Conservation (phyloP, 257 asterid species). For the Catharanthus roseus region DNA sequence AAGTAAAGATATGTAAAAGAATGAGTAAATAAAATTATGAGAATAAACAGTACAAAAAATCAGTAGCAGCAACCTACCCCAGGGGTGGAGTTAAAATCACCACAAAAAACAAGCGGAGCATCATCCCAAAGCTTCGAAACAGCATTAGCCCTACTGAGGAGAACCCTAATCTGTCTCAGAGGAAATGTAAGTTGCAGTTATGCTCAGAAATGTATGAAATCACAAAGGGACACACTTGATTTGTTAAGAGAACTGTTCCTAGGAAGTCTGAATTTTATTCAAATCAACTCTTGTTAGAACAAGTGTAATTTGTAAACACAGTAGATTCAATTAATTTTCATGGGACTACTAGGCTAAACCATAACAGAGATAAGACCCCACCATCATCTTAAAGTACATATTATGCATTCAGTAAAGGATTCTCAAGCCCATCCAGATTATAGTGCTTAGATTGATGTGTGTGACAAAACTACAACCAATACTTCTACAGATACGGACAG, state of each 20-base stretch:
- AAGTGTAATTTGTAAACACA: neutral
- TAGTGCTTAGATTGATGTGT: neutral
- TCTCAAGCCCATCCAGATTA: slow-evolving; percentile 1
- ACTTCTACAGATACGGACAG: too few relatives aligned
- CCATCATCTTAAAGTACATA: neutral
- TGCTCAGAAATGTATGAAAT: neutral
- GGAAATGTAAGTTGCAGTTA: slow-evolving; percentile 19
- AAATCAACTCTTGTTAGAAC: neutral
- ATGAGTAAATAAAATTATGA: slow-evolving; percentile 2
- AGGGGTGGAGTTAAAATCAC: slow-evolving; percentile 96
- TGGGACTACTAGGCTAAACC: neutral
- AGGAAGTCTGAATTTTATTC: neutral
- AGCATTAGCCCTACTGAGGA: slow-evolving; percentile 67
- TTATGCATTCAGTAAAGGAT: neutral
- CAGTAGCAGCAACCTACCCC: slow-evolving; percentile 38
- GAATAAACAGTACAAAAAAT: slow-evolving; percentile 11
- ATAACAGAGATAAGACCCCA: neutral
- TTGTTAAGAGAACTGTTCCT: neutral
- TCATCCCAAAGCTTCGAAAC: slow-evolving; percentile 88
- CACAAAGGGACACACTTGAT: neutral
- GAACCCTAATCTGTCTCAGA: slow-evolving; percentile 71
- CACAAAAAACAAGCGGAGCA: slow-evolving; percentile 83
- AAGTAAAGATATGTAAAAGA: slow-evolving; percentile 8
- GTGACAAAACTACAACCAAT: neutral
- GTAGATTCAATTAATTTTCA: neutral